Base-by-base conservation (phyloP, 176 grass and related monocot genomes). In the Raddia guianensis region DNA sequence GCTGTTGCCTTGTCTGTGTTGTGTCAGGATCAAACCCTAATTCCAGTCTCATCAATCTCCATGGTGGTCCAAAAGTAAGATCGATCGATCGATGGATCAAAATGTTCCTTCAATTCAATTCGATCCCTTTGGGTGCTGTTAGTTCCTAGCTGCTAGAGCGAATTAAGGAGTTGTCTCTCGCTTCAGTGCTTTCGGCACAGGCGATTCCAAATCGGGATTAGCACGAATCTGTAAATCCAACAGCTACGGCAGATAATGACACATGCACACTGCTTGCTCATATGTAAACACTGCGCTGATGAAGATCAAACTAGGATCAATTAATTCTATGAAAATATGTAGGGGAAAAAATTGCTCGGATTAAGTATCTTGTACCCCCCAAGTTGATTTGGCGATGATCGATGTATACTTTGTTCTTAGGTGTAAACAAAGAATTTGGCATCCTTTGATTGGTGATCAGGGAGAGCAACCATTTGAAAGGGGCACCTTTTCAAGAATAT, bases 221-320 rank as follows among this genome's bases (percentile, higher is more conserved):
- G 75, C 19, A 18, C 75, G 81, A 88, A 88, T 80, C 70, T 60
- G 1, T 27, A 35, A 62, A n/a, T 27, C 77, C 40, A 87, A 77
- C 15, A 72, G 8, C 3, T 72, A 49, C 20, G 70, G 44, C 5
- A 63, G 63, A 76, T 61, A 83, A 82, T 16, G 86, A 82, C 66
- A 27, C 27, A 27, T 27, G 27, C 27, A 27, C 27, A 12, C 12
- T 0, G 0, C 11, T 13, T 13, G 8, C 48, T 55, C 79, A 37
- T 82, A 27, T 54, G 40, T 54, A 54, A 8, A 73, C 57, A 20
- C 47, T 1, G 33, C 2, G 12, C 32, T 5, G 14, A 50, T 18
- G 18, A 67, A 27, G 15, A 56, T 34, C 37, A 72, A 44, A 54
- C 20, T 61, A 63, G 72, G 78, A 82, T 40, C 4, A 40, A 40